A percentile compares a stretch with the other conserved stretches of the same genome.
phyloP scores from a whole-genome alignment of 305 asterid species.

The Stenogyne calaminthoides region DNA sequence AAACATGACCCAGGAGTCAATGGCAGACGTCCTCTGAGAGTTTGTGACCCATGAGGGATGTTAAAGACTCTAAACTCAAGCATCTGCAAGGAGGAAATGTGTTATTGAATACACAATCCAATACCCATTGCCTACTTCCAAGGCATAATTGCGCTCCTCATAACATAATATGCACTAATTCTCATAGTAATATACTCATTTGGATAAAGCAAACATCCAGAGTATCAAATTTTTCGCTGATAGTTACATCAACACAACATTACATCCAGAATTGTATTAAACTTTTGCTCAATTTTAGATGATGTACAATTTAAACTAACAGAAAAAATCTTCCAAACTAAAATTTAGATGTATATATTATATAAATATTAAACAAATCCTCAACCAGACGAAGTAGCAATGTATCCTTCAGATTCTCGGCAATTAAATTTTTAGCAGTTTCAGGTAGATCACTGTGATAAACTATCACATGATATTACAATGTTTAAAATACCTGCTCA shows the following conservation, averaged over 20 bases:
- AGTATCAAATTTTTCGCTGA: conserved; percentile 17
- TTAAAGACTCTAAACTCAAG: conserved; percentile 84
- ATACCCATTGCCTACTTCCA: conserved; percentile 5
- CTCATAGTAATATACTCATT: not conserved
- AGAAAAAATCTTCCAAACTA: not conserved
- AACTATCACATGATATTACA: conserved; percentile 4
- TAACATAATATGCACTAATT: conserved; percentile 14
- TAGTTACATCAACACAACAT: not conserved
- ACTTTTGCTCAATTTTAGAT: not conserved
- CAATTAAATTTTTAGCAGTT: not conserved
- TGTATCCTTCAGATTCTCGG: conserved; percentile 1
- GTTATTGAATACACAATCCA: not conserved
- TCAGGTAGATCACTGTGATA: conserved; percentile 22
- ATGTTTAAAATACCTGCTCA: conserved; percentile 68
- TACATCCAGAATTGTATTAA: conserved; percentile 9
- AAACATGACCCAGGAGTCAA: conserved; percentile 93
- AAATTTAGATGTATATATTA: not conserved
- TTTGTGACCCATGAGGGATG: conserved; percentile 53
- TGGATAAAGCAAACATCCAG: not conserved
- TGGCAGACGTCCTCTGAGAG: conserved; percentile 69
- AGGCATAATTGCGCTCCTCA: conserved; percentile 21
- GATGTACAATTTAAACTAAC: not conserved
- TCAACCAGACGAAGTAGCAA: conserved; percentile 9
- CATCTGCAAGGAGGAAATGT: conserved; percentile 55
- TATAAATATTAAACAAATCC: not conserved